Base-by-base conservation (phyloP, 441 rosid species). In the Viola pubescens region DNA sequence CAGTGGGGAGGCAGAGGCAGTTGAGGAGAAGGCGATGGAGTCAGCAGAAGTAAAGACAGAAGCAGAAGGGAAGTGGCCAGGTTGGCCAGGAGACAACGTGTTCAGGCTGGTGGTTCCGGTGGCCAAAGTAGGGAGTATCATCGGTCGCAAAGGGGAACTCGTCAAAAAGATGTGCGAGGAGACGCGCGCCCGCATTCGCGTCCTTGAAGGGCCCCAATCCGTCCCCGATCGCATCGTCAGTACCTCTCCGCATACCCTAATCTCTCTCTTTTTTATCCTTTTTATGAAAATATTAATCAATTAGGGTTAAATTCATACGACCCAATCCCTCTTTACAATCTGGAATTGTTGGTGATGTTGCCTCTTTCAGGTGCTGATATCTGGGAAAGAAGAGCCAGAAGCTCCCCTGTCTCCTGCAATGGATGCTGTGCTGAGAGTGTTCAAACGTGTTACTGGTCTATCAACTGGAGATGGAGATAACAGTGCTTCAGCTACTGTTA, bases 41-140 rank as follows among this genome's bases (percentile, higher is more conserved):
- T 52, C 56, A 12, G 34, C 41, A 49, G 59, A 60, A 9, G 60
- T 4, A 11, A 52, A 8, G n/a, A 41, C 7, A 10, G 55, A 19
- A 7, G 46, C 11, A 9, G 50, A 34, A 37, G 42, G 37, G 34
- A 71, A 64, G 72, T 91, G 98, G 95, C 98, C 92, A 6, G 96
- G 98, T n/a, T 91, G 98, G 96, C 98, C 98, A 0, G 98, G 96
- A 0, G 74, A 82, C 72, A 81, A 84, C 75, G 95, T 91, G 7
- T 91, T 81, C 58, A 82, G 98, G 66, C 58, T 91, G 55, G 76
- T 91, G 58, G 95, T 91, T 59, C 92, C 95, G 44, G 89, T 86
- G n/a, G 44, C 48, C 8, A 88, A 88, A 64, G 96, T 88, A 11
- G 98, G 95, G 16, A 82, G 91, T 74, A 88, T 91, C 3, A 91